Percentiles rank a stretch among this genome's conserved stretches.
Evolutionary conservation across 495 filamentous ascomycete species (phyloP).

Genomic region (Penicillium lividum): DNA sequence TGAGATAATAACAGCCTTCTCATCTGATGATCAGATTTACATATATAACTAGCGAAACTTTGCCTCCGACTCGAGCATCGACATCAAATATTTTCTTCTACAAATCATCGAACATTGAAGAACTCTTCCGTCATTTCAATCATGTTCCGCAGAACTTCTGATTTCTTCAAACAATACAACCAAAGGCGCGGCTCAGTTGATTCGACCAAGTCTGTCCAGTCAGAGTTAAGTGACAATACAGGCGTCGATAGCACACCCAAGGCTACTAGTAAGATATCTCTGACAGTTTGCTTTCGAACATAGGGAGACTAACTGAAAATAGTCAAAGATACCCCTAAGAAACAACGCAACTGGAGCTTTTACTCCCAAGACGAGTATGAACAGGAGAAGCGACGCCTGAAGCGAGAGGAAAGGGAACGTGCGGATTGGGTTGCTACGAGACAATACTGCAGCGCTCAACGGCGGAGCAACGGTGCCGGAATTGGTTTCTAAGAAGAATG

Average conservation of each 20-base stretch:
- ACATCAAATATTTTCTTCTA: neutral
- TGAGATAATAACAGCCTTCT: neutral
- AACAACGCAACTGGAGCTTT: slow-evolving; percentile 6
- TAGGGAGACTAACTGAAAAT: neutral
- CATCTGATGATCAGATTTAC: neutral
- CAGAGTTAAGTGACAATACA: neutral
- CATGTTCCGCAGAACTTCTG: slow-evolving; percentile 12
- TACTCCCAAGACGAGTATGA: slow-evolving; percentile 2
- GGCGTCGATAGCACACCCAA: neutral
- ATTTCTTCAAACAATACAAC: slow-evolving; percentile 10
- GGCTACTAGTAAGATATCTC: neutral
- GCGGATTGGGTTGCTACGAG: slow-evolving; percentile 9
- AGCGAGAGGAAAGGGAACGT: slow-evolving; percentile 8
- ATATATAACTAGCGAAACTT: neutral
- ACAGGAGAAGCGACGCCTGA: neutral
- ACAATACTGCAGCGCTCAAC: slow-evolving; percentile 4
- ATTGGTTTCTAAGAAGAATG: slow-evolving; percentile 12
- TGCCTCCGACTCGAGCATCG: neutral
- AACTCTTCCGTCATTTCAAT: neutral
- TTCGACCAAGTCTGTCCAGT: slow-evolving; percentile 4
- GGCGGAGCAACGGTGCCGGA: slow-evolving; percentile 8
- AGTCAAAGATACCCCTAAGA: neutral
- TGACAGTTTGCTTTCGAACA: neutral
- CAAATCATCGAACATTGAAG: neutral
- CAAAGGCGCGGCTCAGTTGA: slow-evolving; percentile 6